Evolutionary conservation across 345 rosid genomes (phyloP).

Genomic region (Euphorbia pulcherrima): DNA sequence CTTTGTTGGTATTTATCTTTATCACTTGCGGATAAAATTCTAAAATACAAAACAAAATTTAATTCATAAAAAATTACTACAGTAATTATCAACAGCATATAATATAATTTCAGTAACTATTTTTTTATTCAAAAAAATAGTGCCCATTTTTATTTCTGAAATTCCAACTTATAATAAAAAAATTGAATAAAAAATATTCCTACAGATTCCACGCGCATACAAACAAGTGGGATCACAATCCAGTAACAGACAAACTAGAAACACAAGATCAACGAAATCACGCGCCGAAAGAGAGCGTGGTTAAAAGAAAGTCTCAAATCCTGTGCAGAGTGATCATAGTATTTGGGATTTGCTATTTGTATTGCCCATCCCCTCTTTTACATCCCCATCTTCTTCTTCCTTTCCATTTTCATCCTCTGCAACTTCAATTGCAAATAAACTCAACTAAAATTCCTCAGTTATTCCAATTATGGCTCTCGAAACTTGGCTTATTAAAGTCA

Average conservation of each 20-base stretch:
- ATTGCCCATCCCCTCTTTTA: slow-evolving; percentile 21
- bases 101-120: no score
- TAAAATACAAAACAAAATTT: no score
- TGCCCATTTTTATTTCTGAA: no score
- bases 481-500: slow-evolving; percentile 69
- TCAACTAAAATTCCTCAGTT: slow-evolving; percentile 31
- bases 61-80: no score
- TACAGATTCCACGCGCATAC: slow-evolving; percentile 16
- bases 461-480: slow-evolving; percentile 72
- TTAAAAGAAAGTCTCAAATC: background rate
- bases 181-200: no score
- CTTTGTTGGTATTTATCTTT: no score
- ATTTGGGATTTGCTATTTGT: slow-evolving; percentile 9
- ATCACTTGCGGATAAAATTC: no score
- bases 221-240: background rate
- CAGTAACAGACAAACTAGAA: slow-evolving; percentile 11
- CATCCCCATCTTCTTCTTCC: no score
- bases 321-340: background rate
- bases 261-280: background rate
- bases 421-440: background rate
- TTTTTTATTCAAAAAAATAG: no score
- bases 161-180: no score
- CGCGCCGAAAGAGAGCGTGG: slow-evolving; percentile 12
- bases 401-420: slow-evolving; percentile 26
- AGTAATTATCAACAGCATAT: no score